Conservation (phyloP, 345 rosid species). For the Dipteronia dyeriana region DNA sequence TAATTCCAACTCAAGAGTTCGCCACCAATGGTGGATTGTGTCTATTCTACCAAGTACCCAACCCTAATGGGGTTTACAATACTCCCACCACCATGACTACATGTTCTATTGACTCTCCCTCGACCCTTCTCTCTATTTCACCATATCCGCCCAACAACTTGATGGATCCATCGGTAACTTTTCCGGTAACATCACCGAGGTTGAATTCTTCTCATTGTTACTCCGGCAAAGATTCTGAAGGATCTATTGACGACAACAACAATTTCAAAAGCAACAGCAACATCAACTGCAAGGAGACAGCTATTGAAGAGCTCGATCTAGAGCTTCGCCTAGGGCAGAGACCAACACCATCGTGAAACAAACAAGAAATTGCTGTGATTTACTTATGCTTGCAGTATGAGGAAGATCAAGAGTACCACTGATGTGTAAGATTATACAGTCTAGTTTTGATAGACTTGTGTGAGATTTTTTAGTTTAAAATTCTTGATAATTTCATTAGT, state of each 20-base stretch:
- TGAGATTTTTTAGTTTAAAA: conserved; percentile 17
- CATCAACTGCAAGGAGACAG: conserved; percentile 33
- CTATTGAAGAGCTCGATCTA: conserved; percentile 73
- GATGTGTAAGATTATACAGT: conserved; percentile 12
- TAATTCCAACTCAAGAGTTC: conserved; percentile 51
- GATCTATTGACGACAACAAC: conserved; percentile 19
- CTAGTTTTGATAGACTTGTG: conserved; percentile 19
- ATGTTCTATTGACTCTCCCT: conserved; percentile 40
- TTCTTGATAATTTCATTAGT: conserved; percentile 14
- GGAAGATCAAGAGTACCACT: conserved; percentile 9
- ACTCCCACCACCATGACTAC: conserved; percentile 21
- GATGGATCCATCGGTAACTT: conserved; percentile 26
- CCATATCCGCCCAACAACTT: conserved; percentile 33
- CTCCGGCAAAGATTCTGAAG: conserved; percentile 31
- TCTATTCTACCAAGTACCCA: conserved; percentile 68
- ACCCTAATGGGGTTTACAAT: conserved; percentile 44
- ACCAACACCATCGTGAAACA: conserved; percentile 27
- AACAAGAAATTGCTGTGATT: conserved; percentile 18
- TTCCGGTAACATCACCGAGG: conserved; percentile 15
- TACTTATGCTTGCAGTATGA: conserved; percentile 2
- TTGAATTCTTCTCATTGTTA: conserved; percentile 20
- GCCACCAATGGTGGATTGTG: conserved; percentile 52
- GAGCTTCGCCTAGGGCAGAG: conserved; percentile 84
- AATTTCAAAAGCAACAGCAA: conserved; percentile 23
- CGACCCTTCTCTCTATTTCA: conserved; percentile 50